Percentiles rank a stretch among this genome's conserved stretches.
Conservation (phyloP, 2,329 filamentous ascomycete genomes). For the Trichoderma koningiopsis region DNA sequence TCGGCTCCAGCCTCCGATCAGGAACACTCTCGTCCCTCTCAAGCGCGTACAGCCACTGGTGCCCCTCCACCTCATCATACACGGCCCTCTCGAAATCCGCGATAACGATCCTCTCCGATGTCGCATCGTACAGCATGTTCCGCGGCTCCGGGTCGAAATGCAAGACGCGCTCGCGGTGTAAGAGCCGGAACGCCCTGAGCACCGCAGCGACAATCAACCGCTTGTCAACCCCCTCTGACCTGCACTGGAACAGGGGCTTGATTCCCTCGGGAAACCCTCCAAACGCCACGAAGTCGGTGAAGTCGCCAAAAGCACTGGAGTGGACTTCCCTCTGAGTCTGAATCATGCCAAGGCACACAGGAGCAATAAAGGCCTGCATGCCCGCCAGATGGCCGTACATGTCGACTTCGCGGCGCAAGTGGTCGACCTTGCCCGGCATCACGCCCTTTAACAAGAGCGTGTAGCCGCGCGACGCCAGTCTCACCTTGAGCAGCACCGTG, state of each 20-base stretch:
- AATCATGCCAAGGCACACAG: conserved; percentile 40
- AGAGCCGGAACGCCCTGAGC: neutral
- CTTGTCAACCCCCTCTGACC: neutral
- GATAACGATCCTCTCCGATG: conserved; percentile 33
- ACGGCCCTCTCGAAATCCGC: conserved; percentile 34
- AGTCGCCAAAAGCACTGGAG: conserved; percentile 28
- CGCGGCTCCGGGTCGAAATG: conserved; percentile 36
- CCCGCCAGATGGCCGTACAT: conserved; percentile 36
- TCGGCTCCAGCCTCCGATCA: no score
- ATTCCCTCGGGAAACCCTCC: conserved; percentile 21
- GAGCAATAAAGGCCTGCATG: conserved; percentile 39
- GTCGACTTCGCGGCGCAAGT: conserved; percentile 36
- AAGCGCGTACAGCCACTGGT: neutral
- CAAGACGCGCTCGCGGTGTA: conserved; percentile 33
- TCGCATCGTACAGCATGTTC: conserved; percentile 38
- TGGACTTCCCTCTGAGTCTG: conserved; percentile 26
- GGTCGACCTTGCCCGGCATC: conserved; percentile 30
- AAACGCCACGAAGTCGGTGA: conserved; percentile 39
- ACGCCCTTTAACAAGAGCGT: conserved; percentile 41
- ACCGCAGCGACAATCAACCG: neutral
- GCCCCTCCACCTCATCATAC: neutral
- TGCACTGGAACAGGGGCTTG: neutral
- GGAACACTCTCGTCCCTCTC: neutral
- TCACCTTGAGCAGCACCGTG: conserved; percentile 44
- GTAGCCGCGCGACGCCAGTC: conserved; percentile 37